Evolutionary conservation across 2,329 filamentous ascomycete genomes (phyloP).

Genomic region (Ophiocordyceps robertsii): DNA sequence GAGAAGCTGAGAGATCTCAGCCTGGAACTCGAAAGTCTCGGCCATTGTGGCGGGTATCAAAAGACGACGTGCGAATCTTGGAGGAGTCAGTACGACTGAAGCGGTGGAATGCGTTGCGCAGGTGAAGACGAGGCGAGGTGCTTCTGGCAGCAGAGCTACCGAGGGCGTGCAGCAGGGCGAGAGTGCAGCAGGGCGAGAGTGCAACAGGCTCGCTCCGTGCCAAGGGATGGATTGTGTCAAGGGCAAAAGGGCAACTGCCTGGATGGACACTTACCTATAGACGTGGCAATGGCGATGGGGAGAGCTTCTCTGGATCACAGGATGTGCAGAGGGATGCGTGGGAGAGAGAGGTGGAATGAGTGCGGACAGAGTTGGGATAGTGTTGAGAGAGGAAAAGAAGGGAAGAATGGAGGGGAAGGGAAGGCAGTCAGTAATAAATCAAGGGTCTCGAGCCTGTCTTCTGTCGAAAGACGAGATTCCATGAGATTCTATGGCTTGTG

Average conservation of each 20-base stretch:
- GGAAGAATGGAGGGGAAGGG: constrained; percentile 1
- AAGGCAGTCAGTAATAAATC: neutral
- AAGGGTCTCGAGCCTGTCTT: constrained; percentile 8
- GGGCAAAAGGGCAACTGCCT: no score
- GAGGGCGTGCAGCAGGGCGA: no score
- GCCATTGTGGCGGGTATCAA: constrained; percentile 55
- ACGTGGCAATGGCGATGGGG: neutral
- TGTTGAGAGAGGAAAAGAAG: constrained; percentile 1
- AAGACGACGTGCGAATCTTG: constrained; percentile 5
- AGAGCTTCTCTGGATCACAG: neutral
- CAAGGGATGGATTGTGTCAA: no score
- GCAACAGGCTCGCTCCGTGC: no score
- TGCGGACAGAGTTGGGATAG: neutral
- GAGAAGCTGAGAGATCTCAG: constrained; percentile 99
- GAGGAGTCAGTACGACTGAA: neutral
- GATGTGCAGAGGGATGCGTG: neutral
- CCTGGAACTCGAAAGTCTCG: constrained; percentile 99
- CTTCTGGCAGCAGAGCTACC: no score
- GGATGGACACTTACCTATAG: neutral
- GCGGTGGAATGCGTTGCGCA: neutral
- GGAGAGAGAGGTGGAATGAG: neutral
- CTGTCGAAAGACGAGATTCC: constrained; percentile 24
- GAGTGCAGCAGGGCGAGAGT: no score
- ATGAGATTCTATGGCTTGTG: constrained; percentile 29
- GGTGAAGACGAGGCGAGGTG: neutral